Conservation (phyloP, 164 flowering plant genomes). For the Annona cherimola region DNA sequence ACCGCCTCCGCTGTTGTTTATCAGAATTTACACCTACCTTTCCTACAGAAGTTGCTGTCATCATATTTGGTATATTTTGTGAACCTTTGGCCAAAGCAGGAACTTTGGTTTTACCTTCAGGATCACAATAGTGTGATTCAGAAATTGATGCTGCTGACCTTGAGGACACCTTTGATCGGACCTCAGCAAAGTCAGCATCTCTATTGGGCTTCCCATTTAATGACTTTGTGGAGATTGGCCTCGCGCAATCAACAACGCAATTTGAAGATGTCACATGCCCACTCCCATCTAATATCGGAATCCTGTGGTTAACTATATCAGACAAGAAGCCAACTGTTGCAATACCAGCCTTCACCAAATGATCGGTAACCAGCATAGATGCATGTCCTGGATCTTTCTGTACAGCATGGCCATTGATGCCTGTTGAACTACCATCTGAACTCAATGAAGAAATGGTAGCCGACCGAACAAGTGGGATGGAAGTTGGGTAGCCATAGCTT, state of each 20-base stretch:
- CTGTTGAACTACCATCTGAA: conserved; percentile 13
- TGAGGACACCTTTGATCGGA: conserved; percentile 32
- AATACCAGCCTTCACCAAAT: conserved; percentile 62
- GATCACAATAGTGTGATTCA: conserved; percentile 14
- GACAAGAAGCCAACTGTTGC: conserved; percentile 60
- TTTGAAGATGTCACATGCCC: conserved; percentile 26
- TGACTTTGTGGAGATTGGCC: conserved; percentile 33
- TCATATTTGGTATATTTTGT: conserved; percentile 23
- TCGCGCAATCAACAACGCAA: conserved; percentile 46
- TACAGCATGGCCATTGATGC: conserved; percentile 10
- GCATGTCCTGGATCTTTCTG: conserved; percentile 24
- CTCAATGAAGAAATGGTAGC: conserved; percentile 24
- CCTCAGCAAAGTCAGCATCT: conserved; percentile 32
- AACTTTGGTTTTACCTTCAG: conserved; percentile 33
- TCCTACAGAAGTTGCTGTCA: conserved; percentile 25
- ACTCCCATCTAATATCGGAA: conserved; percentile 47
- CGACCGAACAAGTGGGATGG: conserved; percentile 31
- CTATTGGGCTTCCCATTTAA: conserved; percentile 37
- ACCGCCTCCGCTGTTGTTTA: conserved; percentile 26
- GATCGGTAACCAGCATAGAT: conserved; percentile 44
- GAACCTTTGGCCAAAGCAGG: conserved; percentile 20
- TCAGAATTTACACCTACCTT: conserved; percentile 21
- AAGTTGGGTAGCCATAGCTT: conserved; percentile 20
- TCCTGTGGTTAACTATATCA: conserved; percentile 52
- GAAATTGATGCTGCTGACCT: conserved; percentile 21